These are phyloP conservation scores for Moniliella sp. DNA, from an alignment of 1,284 basidiomycete species.

Conservation along the genomic window DNA sequence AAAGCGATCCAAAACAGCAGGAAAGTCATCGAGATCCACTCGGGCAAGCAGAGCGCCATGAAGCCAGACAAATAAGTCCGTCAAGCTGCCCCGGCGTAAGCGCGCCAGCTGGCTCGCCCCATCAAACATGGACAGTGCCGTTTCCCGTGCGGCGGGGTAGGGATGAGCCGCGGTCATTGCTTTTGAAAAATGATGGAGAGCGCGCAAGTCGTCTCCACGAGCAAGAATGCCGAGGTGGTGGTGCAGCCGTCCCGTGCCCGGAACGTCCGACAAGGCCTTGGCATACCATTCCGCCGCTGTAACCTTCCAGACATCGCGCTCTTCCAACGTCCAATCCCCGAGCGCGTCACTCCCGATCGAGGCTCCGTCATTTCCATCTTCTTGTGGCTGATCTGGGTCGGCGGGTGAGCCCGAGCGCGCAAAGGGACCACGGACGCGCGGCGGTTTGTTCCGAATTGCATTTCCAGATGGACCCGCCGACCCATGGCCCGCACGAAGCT, in stretches of 20 bases:
- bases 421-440: not conserved
- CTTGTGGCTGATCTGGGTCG: not conserved
- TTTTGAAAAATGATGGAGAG: conserved; percentile 57
- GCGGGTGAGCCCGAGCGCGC: not conserved
- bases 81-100: conserved; percentile 44
- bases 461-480: conserved; percentile 1
- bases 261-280: conserved; percentile 61
- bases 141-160: conserved; percentile 64
- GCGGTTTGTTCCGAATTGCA: conserved; percentile 4
- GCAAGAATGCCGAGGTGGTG: conserved; percentile 78
- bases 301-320: conserved; percentile 72
- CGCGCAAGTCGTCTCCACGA: conserved; percentile 56
- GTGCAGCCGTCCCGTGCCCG: conserved; percentile 73
- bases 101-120: conserved; percentile 42
- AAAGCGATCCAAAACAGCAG: conserved; percentile 56
- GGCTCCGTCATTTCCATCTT: not conserved
- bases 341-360: conserved; percentile 64
- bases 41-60: conserved; percentile 91
- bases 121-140: conserved; percentile 64
- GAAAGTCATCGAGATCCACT: conserved; percentile 75
- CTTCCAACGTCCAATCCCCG: conserved; percentile 62
- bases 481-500: not conserved
- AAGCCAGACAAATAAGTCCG: conserved; percentile 68
- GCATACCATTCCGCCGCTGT: conserved; percentile 85
- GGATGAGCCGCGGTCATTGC: conserved; percentile 60